These are phyloP conservation scores for Fistulifera pelliculosa DNA, from an alignment of 108 stramenopile genomes.

Conservation along the genomic window DNA sequence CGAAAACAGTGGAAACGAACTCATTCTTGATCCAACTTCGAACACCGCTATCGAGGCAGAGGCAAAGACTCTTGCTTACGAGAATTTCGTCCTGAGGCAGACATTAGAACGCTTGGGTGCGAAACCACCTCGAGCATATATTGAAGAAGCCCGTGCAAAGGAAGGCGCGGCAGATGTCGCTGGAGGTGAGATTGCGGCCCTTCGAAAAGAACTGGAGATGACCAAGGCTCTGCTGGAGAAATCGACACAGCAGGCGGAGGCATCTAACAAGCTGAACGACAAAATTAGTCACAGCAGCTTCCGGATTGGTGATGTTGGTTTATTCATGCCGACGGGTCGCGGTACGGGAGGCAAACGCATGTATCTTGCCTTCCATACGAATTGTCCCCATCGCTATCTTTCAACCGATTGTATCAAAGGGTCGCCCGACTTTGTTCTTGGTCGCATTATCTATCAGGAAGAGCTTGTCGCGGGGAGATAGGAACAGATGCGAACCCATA, in stretches of 20 bases:
- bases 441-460: slow-evolving; percentile 74
- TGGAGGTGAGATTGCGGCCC: slow-evolving; percentile 19
- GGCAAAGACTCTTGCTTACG: slow-evolving; percentile 63
- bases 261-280: slow-evolving; percentile 31
- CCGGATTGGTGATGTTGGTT: slow-evolving; percentile 66
- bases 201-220: slow-evolving; percentile 40
- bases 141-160: slow-evolving; percentile 38
- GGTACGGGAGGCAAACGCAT: slow-evolving; percentile 59
- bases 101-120: slow-evolving; percentile 55
- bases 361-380: slow-evolving; percentile 77
- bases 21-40: slow-evolving; percentile 45
- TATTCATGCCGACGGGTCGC: slow-evolving; percentile 80
- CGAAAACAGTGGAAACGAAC: slow-evolving; percentile 48
- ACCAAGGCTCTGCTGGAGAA: slow-evolving; percentile 27
- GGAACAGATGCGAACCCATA: slow-evolving; percentile 76
- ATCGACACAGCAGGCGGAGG: slow-evolving; percentile 16
- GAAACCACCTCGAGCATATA: slow-evolving; percentile 57
- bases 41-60: slow-evolving; percentile 40
- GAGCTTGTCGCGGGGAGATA: slow-evolving; percentile 55
- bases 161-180: slow-evolving; percentile 8
- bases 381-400: slow-evolving; percentile 73
- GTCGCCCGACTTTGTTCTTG: slow-evolving; percentile 67
- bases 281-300: slow-evolving; percentile 83
- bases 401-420: slow-evolving; percentile 67
- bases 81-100: slow-evolving; percentile 71